These are phyloP conservation scores for Albifimbria verrucaria DNA, from an alignment of 2,329 filamentous ascomycete species.

Conservation along the genomic window DNA sequence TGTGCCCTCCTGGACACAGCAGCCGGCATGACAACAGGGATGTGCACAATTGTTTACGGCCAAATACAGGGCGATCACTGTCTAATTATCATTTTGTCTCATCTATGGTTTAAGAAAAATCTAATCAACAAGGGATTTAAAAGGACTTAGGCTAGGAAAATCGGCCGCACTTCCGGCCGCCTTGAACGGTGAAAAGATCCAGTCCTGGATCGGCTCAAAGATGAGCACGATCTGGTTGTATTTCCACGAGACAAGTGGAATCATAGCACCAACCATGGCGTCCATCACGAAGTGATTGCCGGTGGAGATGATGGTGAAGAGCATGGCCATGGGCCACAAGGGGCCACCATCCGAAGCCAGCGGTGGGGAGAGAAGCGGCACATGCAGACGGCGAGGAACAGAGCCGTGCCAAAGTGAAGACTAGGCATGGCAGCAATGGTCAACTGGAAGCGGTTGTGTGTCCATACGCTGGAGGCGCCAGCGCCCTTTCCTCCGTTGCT, in stretches of 20 bases:
- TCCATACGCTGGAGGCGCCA: conserved; percentile 31
- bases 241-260: conserved; percentile 32
- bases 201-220: conserved; percentile 24
- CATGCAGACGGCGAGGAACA: conserved; percentile 31
- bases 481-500: conserved; percentile 8
- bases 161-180: neutral
- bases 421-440: conserved; percentile 49
- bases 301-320: conserved; percentile 35
- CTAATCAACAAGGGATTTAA: neutral
- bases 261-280: conserved; percentile 28
- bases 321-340: conserved; percentile 41
- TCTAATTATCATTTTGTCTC: neutral
- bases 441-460: conserved; percentile 41
- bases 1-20: no score
- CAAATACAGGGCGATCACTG: no score
- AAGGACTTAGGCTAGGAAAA: neutral
- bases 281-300: conserved; percentile 37
- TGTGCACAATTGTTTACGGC: no score
- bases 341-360: conserved; percentile 30
- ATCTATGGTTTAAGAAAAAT: no score
- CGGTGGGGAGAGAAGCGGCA: conserved; percentile 37
- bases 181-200: conserved; percentile 14
- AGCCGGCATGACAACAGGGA: no score
- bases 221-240: conserved; percentile 21
- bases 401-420: conserved; percentile 41